phyloP scores from a whole-genome alignment of 192 early-diverging fungal species.

The Backusella liffmaniae region DNA sequence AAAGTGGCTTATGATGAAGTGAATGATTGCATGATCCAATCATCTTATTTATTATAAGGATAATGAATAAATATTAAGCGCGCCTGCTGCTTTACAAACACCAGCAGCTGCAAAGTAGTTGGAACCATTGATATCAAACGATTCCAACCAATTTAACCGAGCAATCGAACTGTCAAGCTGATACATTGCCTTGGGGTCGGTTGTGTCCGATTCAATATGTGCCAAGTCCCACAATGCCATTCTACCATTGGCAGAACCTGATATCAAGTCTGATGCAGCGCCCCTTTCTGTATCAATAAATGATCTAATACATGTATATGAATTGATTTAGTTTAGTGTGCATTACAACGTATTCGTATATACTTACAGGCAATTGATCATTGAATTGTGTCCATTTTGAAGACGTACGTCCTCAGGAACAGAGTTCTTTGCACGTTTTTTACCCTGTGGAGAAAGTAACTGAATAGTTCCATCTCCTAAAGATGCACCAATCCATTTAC shows the following conservation, averaged over 20 bases:
- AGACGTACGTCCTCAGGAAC: constrained; percentile 1
- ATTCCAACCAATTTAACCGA: constrained; percentile 17
- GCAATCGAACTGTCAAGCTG: constrained; percentile 10
- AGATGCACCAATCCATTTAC: constrained; percentile 41
- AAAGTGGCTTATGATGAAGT: not conserved
- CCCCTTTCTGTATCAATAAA: not conserved
- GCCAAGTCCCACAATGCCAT: constrained; percentile 21
- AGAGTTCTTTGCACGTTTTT: not conserved
- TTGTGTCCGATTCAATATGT: not conserved
- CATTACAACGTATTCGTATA: not conserved
- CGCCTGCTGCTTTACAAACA: constrained; percentile 6
- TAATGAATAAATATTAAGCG: not conserved
- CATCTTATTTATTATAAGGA: not conserved
- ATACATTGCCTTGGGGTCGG: not conserved
- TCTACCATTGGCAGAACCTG: constrained; percentile 30
- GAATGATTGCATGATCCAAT: not conserved
- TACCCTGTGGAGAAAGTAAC: constrained; percentile 20
- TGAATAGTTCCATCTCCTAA: constrained; percentile 48
- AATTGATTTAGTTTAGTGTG: not conserved
- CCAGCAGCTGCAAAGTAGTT: constrained; percentile 9
- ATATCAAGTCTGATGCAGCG: constrained; percentile 5
- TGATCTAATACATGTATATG: not conserved
- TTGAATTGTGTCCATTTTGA: constrained; percentile 22
- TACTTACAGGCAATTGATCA: constrained; percentile 33
- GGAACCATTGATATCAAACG: not conserved